Evolutionary conservation across 2,329 filamentous ascomycete genomes (phyloP).

Genomic region (Sporothrix euskadiensis): DNA sequence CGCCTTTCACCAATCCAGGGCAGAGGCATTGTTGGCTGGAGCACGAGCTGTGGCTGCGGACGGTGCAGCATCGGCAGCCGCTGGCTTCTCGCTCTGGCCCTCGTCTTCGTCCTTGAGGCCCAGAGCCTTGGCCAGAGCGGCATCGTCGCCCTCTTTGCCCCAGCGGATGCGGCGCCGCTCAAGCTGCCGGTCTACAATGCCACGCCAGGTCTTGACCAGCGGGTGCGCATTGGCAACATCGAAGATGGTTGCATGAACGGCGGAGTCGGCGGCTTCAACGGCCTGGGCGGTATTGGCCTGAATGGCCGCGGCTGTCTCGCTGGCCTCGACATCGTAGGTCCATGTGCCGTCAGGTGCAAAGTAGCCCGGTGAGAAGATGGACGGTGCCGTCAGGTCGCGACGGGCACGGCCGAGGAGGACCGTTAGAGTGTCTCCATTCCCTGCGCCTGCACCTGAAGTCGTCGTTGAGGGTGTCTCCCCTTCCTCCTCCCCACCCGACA

Average conservation of each 20-base stretch:
- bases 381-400: conserved; percentile 60
- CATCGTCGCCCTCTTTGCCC: conserved; percentile 26
- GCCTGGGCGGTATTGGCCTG: conserved; percentile 40
- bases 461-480: conserved; percentile 30
- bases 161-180: conserved; percentile 33
- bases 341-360: conserved; percentile 71
- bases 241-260: conserved; percentile 50
- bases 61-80: neutral
- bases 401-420: conserved; percentile 53
- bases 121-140: conserved; percentile 25
- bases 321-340: conserved; percentile 59
- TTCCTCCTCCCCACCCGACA: conserved; percentile 41
- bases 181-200: conserved; percentile 46
- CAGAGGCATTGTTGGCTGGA: conserved; percentile 21
- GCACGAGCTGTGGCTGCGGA: neutral
- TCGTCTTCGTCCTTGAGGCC: conserved; percentile 28
- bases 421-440: neutral
- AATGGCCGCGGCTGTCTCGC: conserved; percentile 34
- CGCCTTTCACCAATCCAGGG: conserved; percentile 26
- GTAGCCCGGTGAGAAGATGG: conserved; percentile 65
- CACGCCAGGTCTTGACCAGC: conserved; percentile 62
- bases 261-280: conserved; percentile 35
- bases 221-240: conserved; percentile 70
- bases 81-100: neutral
- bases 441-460: conserved; percentile 30